Percentiles rank a stretch among this genome's conserved stretches.
phyloP scores from a whole-genome alignment of 108 stramenopile genomes.

The Bacterosira constricta region DNA sequence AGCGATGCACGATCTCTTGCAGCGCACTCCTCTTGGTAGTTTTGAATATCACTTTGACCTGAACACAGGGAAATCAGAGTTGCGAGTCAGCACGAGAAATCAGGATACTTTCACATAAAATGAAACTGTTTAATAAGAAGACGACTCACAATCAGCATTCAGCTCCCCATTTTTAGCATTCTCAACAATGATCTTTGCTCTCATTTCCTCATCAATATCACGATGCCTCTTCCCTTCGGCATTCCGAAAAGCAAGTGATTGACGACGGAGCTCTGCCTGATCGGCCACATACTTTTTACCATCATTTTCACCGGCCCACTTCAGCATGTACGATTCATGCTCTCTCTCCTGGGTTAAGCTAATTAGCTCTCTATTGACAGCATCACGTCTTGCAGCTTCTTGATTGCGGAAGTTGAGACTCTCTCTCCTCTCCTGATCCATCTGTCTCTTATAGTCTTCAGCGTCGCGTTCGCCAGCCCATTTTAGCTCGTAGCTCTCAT shows the following conservation, averaged over 20 bases:
- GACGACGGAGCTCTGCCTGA: conserved; percentile 64
- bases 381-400: conserved; percentile 63
- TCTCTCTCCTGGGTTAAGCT: conserved; percentile 69
- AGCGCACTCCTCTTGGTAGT: conserved; percentile 69
- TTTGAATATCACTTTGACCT: conserved; percentile 74
- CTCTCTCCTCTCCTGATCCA: conserved; percentile 30
- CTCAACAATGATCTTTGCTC: conserved; percentile 35
- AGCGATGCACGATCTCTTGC: conserved; percentile 75
- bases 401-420: conserved; percentile 33
- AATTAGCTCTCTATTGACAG: conserved; percentile 77
- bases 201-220: conserved; percentile 67
- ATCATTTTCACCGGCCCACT: conserved; percentile 83
- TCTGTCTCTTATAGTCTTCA: conserved; percentile 46
- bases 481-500: conserved; percentile 67
- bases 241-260: conserved; percentile 70
- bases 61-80: conserved; percentile 1
- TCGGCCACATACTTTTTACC: conserved; percentile 65
- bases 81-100: conserved; percentile 1
- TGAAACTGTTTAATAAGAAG: background rate
- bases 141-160: conserved; percentile 64
- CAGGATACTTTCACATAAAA: background rate
- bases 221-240: conserved; percentile 60
- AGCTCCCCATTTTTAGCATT: conserved; percentile 58
- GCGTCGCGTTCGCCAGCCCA: conserved; percentile 78
- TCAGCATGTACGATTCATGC: conserved; percentile 77